Evolutionary conservation across 768 basidiomycete species (phyloP), one percentile per base, ranked within the genome.

Genomic region (Albatrellus ellisii): DNA sequence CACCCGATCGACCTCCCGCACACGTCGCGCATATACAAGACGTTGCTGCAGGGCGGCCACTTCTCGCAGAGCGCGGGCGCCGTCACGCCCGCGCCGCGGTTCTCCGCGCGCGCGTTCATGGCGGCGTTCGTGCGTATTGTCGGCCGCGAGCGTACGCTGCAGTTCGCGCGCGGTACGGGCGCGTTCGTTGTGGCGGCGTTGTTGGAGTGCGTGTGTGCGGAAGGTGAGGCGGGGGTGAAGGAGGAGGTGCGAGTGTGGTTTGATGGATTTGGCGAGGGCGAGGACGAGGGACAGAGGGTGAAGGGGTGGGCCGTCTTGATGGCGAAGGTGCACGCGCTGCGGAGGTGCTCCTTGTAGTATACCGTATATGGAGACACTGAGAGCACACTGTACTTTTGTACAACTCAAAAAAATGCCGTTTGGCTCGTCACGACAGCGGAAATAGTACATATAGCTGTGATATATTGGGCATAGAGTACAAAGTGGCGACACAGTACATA

Each of bases 1-100:
- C 86, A 90, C 59, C 70, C 73, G 12, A 80, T 92, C 44, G 81
- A 92, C 53, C 68, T 90, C 10, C 75, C 88, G 1, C 87, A 89
- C 52, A 73, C 80, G 0, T 80, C 85, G 3, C 72, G 91, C 29
- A 55, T 91, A 37, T 92, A 88, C 70, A 95, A 95, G 57, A 77
- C 77, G 5, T 74, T 95, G 5, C 68, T 95, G 1, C 88, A 92
- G 55, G 91, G 91, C 4, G 91, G 91, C 0, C 89, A 92, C 56
- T 95, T 78, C 60, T 77, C 75, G 46, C 79, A 76, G 25, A 56
- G 69, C 0, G 70, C 75, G 2, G 67, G 68, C 17, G 47, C 68
- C 2, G 64, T 92, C 27, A 69, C 72, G 25, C 67, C 58, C 6
- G 65, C 71, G 2, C 51, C 69, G 2, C 49, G 58, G 1, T 89